A percentile compares a stretch with the other conserved stretches of the same genome.
Evolutionary conservation across 108 stramenopile species (phyloP).

Genomic region (Poteriospumella lacustris): DNA sequence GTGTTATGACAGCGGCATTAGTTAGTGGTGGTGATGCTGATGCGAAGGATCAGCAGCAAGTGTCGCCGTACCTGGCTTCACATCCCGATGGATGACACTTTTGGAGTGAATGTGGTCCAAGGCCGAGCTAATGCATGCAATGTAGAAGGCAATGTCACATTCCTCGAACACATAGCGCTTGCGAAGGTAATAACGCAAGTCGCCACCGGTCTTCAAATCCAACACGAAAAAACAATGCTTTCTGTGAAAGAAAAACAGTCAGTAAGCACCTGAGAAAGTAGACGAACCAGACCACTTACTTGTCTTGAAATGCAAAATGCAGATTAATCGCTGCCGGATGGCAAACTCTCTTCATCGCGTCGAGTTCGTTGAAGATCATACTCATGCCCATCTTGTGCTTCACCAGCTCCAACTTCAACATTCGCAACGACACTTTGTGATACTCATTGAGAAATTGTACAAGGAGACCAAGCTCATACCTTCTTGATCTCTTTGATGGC

Average conservation of each 20-base stretch:
- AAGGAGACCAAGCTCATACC: not conserved
- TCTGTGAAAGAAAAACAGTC: too few relatives aligned
- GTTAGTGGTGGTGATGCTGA: not conserved
- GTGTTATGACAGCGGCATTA: not conserved
- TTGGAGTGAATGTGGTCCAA: conserved; percentile 2
- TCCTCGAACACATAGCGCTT: conserved; percentile 12
- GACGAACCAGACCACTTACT: too few relatives aligned
- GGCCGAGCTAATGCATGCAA: conserved; percentile 25
- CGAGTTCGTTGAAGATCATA: conserved; percentile 14
- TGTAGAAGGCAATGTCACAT: conserved; percentile 11
- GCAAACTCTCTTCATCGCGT: not conserved
- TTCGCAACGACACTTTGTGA: not conserved
- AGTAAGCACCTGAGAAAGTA: too few relatives aligned
- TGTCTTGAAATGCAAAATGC: conserved; percentile 13
- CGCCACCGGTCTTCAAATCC: conserved; percentile 20
- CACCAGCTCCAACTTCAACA: not conserved
- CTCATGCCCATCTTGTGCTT: not conserved
- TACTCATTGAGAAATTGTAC: not conserved
- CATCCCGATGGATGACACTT: conserved; percentile 12
- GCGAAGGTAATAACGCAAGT: conserved; percentile 19
- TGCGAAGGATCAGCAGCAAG: too few relatives aligned
- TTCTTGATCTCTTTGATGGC: conserved; percentile 27
- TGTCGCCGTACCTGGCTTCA: not conserved
- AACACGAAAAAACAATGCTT: not conserved
- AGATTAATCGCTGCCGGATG: not conserved